phyloP scores from a whole-genome alignment of 345 rosid species.

The Lenwebbia sp. region DNA sequence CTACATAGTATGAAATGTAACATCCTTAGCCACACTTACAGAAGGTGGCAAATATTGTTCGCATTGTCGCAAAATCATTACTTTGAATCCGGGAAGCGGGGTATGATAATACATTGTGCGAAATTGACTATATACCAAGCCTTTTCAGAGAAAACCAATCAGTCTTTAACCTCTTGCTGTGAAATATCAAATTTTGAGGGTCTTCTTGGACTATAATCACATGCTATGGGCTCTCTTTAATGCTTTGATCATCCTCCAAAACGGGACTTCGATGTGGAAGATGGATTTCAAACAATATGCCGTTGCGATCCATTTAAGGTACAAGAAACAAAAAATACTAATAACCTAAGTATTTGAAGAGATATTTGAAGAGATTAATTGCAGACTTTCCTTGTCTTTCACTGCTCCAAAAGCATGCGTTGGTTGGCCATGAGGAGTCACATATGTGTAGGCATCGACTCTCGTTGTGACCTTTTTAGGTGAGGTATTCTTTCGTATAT shows the following conservation, averaged over 20 bases:
- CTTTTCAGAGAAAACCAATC: neutral
- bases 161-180: neutral
- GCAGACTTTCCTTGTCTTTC: neutral
- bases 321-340: neutral
- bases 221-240: neutral
- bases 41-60: neutral
- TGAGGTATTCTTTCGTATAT: neutral
- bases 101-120: neutral
- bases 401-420: neutral
- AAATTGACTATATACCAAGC: neutral
- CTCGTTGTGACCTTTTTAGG: neutral
- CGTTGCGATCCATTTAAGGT: neutral
- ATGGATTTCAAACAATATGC: neutral
- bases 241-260: neutral
- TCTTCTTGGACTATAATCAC: accelerated
- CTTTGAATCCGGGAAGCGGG: accelerated
- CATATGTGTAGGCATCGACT: neutral
- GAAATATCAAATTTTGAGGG: neutral
- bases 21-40: neutral
- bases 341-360: neutral
- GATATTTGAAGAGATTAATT: neutral
- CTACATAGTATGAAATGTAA: neutral
- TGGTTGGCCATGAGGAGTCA: neutral
- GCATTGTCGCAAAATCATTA: neutral
- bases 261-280: neutral